Base-by-base conservation (phyloP, 2,329 filamentous ascomycete species). In the Alternaria brassicae region DNA sequence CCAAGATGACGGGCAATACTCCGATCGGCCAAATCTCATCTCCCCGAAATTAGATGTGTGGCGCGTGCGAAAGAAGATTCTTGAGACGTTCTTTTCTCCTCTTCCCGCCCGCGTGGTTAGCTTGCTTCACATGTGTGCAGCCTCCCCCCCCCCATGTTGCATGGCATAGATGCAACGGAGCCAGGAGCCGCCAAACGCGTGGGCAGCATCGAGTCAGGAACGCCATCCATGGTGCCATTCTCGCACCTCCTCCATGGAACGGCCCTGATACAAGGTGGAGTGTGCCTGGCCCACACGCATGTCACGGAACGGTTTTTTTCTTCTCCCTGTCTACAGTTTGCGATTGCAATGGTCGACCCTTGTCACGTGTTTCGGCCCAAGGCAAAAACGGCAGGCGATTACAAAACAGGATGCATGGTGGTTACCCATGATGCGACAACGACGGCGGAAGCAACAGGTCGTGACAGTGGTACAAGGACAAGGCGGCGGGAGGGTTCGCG, bases 361-460 rank as follows among this genome's bases (percentile, higher is more conserved):
- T 59, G 51, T 36, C 42, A 17, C 49, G 15, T 47, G 62, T 60
- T 68, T 66, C 56, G 60, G 60, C 57, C 56, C 42, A 60, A 54
- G 53, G 58, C 58, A 67, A 56, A 62, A 62, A 67, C 66, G 62
- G 62, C 67, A 62, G 67, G 52, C 59, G 67, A 67, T 69, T 62
- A 60, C 62, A 56, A 53, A 53, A 52, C 21, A 17, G 52, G 13
- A 48, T 36, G 44, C 30, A 34, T 15, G 30, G 19, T 6, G 28
- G 12, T 23, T 34, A 17, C 4, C 25, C 15, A n/a, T 47, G 28
- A 15, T 23, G 28, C 44, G 44, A 47, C 28, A 34, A 34, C 28
- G 19, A 47, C 13, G 19, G 17, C 10, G 21, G 19, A 48, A 48
- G 19, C 44, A 48, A 34, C 1, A 37, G 23, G 44, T 48, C 44